Evolutionary conservation across 176 grass and related monocot species (phyloP).

Genomic region (Lolium rigidum): DNA sequence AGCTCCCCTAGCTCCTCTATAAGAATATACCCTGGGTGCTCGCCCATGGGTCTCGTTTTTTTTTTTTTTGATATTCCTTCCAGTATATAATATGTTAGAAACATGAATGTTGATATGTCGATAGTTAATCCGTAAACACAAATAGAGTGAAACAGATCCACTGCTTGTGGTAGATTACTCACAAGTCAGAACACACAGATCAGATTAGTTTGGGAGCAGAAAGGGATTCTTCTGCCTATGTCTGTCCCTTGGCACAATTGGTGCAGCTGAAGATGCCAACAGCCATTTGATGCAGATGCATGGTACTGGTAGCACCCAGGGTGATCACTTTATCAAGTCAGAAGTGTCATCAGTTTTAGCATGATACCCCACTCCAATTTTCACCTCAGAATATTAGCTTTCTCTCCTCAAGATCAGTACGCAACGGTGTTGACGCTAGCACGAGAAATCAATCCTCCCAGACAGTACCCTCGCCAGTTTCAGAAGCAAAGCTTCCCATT

Average conservation of each 20-base stretch:
- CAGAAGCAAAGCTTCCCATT: slow-evolving; percentile 7
- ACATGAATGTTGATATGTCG: background rate
- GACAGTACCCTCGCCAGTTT: background rate
- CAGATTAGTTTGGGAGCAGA: background rate
- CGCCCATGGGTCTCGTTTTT: too few relatives aligned
- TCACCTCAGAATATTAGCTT: background rate
- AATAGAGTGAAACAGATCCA: background rate
- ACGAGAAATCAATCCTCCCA: slow-evolving; percentile 1
- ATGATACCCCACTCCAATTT: background rate
- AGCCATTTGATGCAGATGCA: slow-evolving; percentile 24
- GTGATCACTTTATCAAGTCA: slow-evolving; percentile 20
- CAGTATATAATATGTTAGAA: background rate
- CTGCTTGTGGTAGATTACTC: slow-evolving; percentile 17
- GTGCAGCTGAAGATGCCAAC: background rate
- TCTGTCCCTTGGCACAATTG: background rate
- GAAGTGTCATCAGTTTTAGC: background rate
- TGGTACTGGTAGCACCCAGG: background rate
- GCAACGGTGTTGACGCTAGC: background rate
- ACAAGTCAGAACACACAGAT: slow-evolving; percentile 2
- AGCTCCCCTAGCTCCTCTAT: too few relatives aligned
- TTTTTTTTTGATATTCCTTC: background rate
- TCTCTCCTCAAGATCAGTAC: slow-evolving; percentile 1
- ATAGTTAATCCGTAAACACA: slow-evolving; percentile 20
- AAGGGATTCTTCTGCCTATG: background rate
- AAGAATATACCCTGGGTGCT: too few relatives aligned